Evolutionary conservation across 495 filamentous ascomycete genomes (phyloP), one percentile per base, ranked within the genome.

Genomic region (Chlorociboria aeruginascens): DNA sequence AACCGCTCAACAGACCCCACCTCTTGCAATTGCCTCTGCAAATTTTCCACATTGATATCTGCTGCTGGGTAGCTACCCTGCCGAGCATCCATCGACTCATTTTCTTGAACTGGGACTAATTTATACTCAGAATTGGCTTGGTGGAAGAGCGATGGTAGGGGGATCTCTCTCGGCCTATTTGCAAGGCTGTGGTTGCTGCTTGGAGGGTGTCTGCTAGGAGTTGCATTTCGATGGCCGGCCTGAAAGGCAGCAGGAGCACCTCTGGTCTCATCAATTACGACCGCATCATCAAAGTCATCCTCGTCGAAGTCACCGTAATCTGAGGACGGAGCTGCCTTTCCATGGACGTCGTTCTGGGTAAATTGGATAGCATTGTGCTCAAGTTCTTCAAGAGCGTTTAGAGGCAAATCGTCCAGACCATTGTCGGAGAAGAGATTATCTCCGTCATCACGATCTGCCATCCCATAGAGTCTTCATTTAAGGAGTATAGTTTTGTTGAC

Each of bases 401-500:
- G 55, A 37, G 76, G 73, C 40, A 82, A 61, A 46, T 66, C 68
- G 55, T 79, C 78, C 52, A 80, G 67, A 54, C 70, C 73, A 58
- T 82, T 75, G 61, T 82, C 82, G 51, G 70, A 78, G 64, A 81
- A 82, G 33, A 14, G 31, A n/a, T 49, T 41, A 8, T 55, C 79
- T 61, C 82, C 78, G 55, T 70, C 66, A 41, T 75, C 76, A 67
- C 65, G 66, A 51, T 67, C 66, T 58, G 74, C 75, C 76, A 79
- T 79, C 61, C 69, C 70, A 66, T 56, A 36, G 48, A 58, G 48
- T 67, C 70, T 69, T 71, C 66, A 70, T 69, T 61, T 51, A 45
- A 36, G 11, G 16, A n/a, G 6, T 17, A 35, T 35, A 7, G 6
- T 35, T 35, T 35, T 35, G 10, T 35, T 35, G 10, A 35, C 10